These are phyloP conservation scores for Geranium incanum DNA, from an alignment of 441 rosid genomes.

Conservation along the genomic window DNA sequence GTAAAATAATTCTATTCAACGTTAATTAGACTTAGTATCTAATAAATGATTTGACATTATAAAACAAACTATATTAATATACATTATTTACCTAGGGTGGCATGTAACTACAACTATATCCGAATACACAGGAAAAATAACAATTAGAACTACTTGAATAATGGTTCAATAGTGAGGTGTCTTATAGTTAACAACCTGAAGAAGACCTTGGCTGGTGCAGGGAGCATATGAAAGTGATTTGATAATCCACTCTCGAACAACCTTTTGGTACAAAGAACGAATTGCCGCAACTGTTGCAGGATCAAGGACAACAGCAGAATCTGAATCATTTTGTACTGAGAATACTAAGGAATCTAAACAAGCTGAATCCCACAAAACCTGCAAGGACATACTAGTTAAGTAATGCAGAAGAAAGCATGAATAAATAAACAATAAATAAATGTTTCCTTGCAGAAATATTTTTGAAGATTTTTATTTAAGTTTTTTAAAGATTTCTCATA, in stretches of 20 bases:
- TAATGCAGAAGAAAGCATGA: conserved; percentile 13
- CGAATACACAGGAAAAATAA: not conserved
- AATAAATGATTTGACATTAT: not conserved
- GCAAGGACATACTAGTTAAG: conserved; percentile 29
- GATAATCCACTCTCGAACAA: conserved; percentile 85
- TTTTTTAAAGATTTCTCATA: too few species aligned
- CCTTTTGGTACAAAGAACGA: conserved; percentile 77
- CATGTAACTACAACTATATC: not conserved
- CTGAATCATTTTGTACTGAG: conserved; percentile 56
- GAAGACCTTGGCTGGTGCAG: conserved; percentile 96
- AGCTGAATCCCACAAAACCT: conserved; percentile 96
- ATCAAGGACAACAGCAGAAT: conserved; percentile 65
- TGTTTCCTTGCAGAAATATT: too few species aligned
- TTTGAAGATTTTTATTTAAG: too few species aligned
- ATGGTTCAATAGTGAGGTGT: conserved; percentile 1
- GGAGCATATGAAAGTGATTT: conserved; percentile 90
- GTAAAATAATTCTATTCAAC: conserved; percentile 1
- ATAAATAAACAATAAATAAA: conserved; percentile 1
- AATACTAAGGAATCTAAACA: conserved; percentile 81
- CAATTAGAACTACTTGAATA: not conserved
- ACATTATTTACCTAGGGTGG: conserved; percentile 9
- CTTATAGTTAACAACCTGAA: conserved; percentile 56
- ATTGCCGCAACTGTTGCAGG: conserved; percentile 76
- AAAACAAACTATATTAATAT: not conserved
- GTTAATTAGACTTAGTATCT: not conserved